Evolutionary conservation across 148 eudicot species (phyloP), one percentile per base, ranked within the genome.

Genomic region (Suaeda aralocaspica): DNA sequence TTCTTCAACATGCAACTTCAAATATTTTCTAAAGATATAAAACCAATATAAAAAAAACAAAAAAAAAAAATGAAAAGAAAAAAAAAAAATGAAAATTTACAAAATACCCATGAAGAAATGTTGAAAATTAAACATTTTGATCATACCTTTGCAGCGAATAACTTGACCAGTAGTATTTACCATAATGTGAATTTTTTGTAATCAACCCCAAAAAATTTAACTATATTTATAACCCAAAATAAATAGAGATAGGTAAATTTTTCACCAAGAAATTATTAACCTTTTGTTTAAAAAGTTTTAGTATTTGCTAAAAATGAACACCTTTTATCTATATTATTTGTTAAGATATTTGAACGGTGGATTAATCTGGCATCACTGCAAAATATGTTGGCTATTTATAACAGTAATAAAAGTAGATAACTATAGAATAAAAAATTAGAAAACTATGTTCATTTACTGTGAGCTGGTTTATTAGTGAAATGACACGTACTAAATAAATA

Each of bases 81-180:
- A 14, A 64, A 5, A 28, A 10, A 29, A n/a, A 19, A 26, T 30
- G 0, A 9, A 44, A 56, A 6, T n/a, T 50, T 0, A 29, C 13
- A 33, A 19, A 11, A 64, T 51, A 53, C 29, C 18, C 65, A 57
- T 9, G 3, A 30, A 65, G 10, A 29, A 46, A 31, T 34, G 12
- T 16, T 60, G 22, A 50, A 48, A 29, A 29, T 0, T 5, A 11
- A 21, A 6, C 8, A 25, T 2, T 29, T 15, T 48, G 39, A 64
- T 64, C 45, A 64, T 70, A 82, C 85, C 85, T 79, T 61, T 82
- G 78, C 85, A 82, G 16, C 78, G 85, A 55, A 82, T 82, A 26
- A 79, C 76, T 68, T 82, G 70, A 29, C 82, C 85, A 66, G 55
- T 78, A 72, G 85, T 76, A 31, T 30, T 68, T 36, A 80, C 66